phyloP scores from a whole-genome alignment of 768 basidiomycete species.

The Auricularia cornea region DNA sequence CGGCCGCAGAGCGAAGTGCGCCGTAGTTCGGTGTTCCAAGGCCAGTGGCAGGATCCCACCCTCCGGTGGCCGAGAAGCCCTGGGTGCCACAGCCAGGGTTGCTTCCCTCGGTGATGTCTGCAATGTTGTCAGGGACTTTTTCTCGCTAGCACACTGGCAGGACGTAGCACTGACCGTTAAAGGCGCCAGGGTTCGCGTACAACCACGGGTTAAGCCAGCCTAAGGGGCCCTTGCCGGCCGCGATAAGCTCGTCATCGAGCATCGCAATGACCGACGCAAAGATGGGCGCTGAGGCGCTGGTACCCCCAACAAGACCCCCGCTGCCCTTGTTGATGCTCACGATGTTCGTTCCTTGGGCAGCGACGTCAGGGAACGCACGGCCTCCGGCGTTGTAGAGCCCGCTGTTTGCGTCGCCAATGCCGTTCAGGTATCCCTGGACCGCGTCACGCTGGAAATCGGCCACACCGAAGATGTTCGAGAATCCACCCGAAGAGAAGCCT shows the following conservation, averaged over 20 bases:
- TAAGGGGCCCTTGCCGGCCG: conserved; percentile 20
- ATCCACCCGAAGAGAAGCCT: conserved; percentile 28
- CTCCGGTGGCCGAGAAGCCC: conserved; percentile 17
- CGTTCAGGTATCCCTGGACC: conserved; percentile 17
- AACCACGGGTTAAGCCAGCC: conserved; percentile 32
- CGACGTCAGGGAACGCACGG: conserved; percentile 14
- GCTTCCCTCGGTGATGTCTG: neutral
- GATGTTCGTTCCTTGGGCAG: conserved; percentile 22
- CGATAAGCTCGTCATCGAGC: conserved; percentile 23
- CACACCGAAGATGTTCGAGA: conserved; percentile 25
- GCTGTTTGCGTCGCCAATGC: conserved; percentile 10
- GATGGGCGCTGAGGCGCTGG: conserved; percentile 26
- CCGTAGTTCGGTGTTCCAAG: conserved; percentile 21
- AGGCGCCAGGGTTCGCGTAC: conserved; percentile 19
- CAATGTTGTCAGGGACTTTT: too few species aligned
- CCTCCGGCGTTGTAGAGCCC: conserved; percentile 21
- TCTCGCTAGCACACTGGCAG: too few species aligned
- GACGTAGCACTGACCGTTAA: conserved; percentile 13
- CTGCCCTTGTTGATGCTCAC: conserved; percentile 32
- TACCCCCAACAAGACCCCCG: conserved; percentile 32
- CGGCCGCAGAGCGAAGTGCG: neutral
- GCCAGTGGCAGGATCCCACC: conserved; percentile 30
- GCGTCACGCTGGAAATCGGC: conserved; percentile 24
- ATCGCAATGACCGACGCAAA: conserved; percentile 26
- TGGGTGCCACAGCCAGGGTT: conserved; percentile 22